These are phyloP conservation scores for Termitomyces sp. DNA, from an alignment of 768 basidiomycete species.

Conservation along the genomic window DNA sequence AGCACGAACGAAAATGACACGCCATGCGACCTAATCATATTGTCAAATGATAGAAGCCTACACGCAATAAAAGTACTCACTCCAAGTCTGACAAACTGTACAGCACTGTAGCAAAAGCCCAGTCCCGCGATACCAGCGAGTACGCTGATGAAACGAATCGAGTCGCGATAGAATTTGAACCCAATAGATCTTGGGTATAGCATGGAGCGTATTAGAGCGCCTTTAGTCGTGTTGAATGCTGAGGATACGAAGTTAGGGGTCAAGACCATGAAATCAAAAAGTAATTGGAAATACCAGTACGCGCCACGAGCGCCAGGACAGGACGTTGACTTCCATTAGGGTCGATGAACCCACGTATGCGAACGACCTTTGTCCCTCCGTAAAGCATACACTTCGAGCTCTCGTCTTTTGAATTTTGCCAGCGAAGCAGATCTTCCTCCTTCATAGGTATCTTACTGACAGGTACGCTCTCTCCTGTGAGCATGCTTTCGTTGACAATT, in stretches of 20 bases:
- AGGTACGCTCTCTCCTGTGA: conserved; percentile 97
- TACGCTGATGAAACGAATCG: conserved; percentile 85
- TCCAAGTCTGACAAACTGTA: conserved; percentile 88
- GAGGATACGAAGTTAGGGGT: not conserved
- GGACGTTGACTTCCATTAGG: conserved; percentile 49
- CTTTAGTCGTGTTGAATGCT: conserved; percentile 98
- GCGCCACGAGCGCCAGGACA: conserved; percentile 76
- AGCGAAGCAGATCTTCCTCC: conserved; percentile 67
- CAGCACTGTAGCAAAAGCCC: conserved; percentile 87
- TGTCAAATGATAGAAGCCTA: not conserved
- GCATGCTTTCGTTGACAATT: conserved; percentile 98
- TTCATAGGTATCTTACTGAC: conserved; percentile 87
- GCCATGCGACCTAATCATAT: conserved; percentile 66
- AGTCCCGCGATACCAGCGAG: conserved; percentile 86
- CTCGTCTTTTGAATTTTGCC: conserved; percentile 68
- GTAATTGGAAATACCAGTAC: conserved; percentile 57
- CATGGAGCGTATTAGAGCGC: conserved; percentile 94
- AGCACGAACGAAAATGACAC: conserved; percentile 86
- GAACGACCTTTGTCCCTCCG: conserved; percentile 85
- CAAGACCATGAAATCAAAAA: not conserved
- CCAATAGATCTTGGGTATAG: conserved; percentile 97
- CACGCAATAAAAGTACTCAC: conserved; percentile 36
- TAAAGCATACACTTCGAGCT: conserved; percentile 82
- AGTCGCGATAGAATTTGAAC: conserved; percentile 97
- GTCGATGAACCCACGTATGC: conserved; percentile 62